phyloP scores from a whole-genome alignment of 1,139 yeast genomes.

The Saccharomyces pastorianus region DNA sequence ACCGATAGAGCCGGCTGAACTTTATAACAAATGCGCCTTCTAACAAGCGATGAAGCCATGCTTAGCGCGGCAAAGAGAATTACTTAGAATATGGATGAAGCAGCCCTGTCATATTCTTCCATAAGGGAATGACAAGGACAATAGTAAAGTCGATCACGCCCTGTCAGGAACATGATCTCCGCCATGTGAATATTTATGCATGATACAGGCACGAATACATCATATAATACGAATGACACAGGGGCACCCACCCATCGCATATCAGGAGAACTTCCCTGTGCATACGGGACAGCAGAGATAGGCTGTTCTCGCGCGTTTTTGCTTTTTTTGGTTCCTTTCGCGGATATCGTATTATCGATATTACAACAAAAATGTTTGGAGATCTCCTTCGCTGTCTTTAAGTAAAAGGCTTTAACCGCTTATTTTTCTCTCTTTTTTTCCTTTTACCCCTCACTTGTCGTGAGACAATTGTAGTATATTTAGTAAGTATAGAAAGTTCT shows the following conservation, averaged over 20 bases:
- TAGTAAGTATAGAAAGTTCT: background rate
- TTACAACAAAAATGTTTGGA: background rate
- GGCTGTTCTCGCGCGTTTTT: background rate
- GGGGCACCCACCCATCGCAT: background rate
- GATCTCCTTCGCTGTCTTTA: background rate
- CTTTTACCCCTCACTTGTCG: background rate
- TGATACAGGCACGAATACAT: background rate
- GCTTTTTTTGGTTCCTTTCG: conserved; percentile 3
- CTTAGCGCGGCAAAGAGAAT: background rate
- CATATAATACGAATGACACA: background rate
- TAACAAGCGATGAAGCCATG: background rate
- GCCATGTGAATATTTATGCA: background rate
- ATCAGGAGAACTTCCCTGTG: background rate
- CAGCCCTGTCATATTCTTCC: background rate
- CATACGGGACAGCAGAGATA: background rate
- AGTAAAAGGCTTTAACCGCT: background rate
- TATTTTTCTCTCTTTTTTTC: background rate
- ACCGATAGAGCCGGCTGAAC: background rate
- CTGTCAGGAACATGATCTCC: background rate
- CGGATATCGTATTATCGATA: background rate
- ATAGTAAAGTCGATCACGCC: background rate
- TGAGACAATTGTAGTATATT: background rate
- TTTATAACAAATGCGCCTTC: background rate
- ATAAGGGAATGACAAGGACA: background rate
- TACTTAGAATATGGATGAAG: background rate